These are phyloP conservation scores for Cladosporium velox DNA, from an alignment of 2,329 filamentous ascomycete species.

Conservation along the genomic window DNA sequence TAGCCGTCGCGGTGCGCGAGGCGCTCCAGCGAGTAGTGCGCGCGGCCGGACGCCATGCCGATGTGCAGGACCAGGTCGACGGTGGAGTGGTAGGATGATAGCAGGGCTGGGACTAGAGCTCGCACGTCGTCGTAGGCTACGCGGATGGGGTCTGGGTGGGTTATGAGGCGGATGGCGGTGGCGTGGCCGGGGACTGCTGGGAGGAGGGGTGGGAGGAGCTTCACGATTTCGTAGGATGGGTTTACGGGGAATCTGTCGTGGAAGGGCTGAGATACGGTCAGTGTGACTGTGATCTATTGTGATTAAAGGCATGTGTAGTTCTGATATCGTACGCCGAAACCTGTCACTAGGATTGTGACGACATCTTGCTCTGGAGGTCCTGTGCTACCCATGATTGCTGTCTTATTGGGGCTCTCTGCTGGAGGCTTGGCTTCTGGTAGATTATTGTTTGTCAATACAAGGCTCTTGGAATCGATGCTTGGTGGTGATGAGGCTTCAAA, in stretches of 20 bases:
- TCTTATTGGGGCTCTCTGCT: not conserved
- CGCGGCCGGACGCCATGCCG: constrained; percentile 69
- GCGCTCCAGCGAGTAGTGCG: constrained; percentile 71
- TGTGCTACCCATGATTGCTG: constrained; percentile 13
- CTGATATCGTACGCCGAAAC: constrained; percentile 35
- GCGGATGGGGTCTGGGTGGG: constrained; percentile 66
- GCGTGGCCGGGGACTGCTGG: constrained; percentile 41
- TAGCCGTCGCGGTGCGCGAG: constrained; percentile 73
- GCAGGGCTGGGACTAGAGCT: constrained; percentile 63
- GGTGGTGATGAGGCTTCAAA: not conserved
- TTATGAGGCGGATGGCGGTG: constrained; percentile 60
- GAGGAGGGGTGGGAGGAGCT: constrained; percentile 65
- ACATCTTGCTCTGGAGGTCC: constrained; percentile 41
- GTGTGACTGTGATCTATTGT: not conserved
- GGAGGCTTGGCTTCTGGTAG: not conserved
- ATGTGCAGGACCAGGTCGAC: constrained; percentile 75
- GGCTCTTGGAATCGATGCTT: not conserved
- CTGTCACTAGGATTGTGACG: constrained; percentile 43
- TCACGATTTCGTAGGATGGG: constrained; percentile 78
- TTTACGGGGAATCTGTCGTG: constrained; percentile 69
- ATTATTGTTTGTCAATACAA: not conserved
- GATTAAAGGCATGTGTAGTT: not conserved
- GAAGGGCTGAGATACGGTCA: constrained; percentile 63
- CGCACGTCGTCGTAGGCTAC: constrained; percentile 71
- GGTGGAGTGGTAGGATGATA: constrained; percentile 48